Conservation (phyloP, 2,329 filamentous ascomycete species). For the Cladorrhinum sp. region DNA sequence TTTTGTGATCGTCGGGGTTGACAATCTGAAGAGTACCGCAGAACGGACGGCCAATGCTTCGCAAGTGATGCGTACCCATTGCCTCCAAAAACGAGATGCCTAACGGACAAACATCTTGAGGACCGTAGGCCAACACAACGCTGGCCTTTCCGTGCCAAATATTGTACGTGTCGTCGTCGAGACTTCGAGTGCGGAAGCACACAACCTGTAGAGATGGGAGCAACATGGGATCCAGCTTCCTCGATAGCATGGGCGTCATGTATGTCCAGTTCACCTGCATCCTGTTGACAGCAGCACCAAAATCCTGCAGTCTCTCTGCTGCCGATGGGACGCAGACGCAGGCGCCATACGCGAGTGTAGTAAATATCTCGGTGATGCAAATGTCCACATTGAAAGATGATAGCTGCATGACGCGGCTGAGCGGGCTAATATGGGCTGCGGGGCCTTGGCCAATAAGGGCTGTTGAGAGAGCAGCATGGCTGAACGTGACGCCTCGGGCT, state of each 20-base stretch:
- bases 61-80: slow-evolving; percentile 35
- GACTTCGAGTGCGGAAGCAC: slow-evolving; percentile 48
- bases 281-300: slow-evolving; percentile 47
- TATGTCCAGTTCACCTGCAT: slow-evolving; percentile 53
- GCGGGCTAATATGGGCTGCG: slow-evolving; percentile 46
- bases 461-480: slow-evolving; percentile 57
- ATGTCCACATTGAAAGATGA: slow-evolving; percentile 57
- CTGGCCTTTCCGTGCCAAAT: slow-evolving; percentile 46
- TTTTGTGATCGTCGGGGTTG: slow-evolving; percentile 49
- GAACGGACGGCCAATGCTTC: slow-evolving; percentile 47
- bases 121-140: slow-evolving; percentile 51
- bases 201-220: slow-evolving; percentile 41
- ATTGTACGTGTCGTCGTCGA: slow-evolving; percentile 48
- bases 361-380: slow-evolving; percentile 52
- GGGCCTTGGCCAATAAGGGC: slow-evolving; percentile 50
- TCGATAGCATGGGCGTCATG: slow-evolving; percentile 58
- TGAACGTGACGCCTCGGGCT: slow-evolving; percentile 61
- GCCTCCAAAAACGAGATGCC: slow-evolving; percentile 49
- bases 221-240: slow-evolving; percentile 38
- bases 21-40: slow-evolving; percentile 52
- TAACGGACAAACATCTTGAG: slow-evolving; percentile 50
- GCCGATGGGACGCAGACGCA: slow-evolving; percentile 58
- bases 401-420: slow-evolving; percentile 57
- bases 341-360: slow-evolving; percentile 53
- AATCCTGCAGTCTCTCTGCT: slow-evolving; percentile 47